Evolutionary conservation across 345 rosid genomes (phyloP).

Genomic region (Crucihimalaya himalaica): DNA sequence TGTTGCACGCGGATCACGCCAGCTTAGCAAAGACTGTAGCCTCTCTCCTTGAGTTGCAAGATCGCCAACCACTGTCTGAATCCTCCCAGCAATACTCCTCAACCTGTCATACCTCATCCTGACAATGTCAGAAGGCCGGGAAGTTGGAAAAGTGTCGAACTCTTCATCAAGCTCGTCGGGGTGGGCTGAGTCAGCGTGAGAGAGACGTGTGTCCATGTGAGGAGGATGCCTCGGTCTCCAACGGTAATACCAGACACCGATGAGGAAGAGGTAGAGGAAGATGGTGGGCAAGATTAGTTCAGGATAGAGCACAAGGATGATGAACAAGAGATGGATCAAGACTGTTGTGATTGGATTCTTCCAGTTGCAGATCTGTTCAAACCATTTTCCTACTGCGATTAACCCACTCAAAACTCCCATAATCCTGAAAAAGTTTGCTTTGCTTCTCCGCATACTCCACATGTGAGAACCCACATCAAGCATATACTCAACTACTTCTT

Average conservation of each 20-base stretch:
- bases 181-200: constrained; percentile 80
- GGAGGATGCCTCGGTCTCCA: constrained; percentile 97
- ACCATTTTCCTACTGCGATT: constrained; percentile 91
- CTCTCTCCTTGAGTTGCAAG: constrained; percentile 96
- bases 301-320: constrained; percentile 82
- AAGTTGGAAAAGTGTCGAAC: constrained; percentile 84
- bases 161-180: constrained; percentile 94
- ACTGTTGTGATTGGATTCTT: constrained; percentile 85
- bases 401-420: constrained; percentile 75
- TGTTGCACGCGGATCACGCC: constrained; percentile 95
- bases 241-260: constrained; percentile 91
- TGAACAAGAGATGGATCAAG: constrained; percentile 79
- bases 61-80: constrained; percentile 95
- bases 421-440: constrained; percentile 90
- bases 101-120: constrained; percentile 86
- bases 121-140: constrained; percentile 68
- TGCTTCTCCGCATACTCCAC: constrained; percentile 99
- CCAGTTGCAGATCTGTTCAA: constrained; percentile 94
- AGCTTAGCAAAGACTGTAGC: constrained; percentile 82
- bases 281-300: constrained; percentile 89
- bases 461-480: constrained; percentile 92
- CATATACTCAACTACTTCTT: constrained; percentile 93
- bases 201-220: constrained; percentile 94
- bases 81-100: constrained; percentile 89
- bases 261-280: constrained; percentile 87